phyloP scores from a whole-genome alignment of 1,139 yeast species.

The Hemisphaericaspora lyxosophila region DNA sequence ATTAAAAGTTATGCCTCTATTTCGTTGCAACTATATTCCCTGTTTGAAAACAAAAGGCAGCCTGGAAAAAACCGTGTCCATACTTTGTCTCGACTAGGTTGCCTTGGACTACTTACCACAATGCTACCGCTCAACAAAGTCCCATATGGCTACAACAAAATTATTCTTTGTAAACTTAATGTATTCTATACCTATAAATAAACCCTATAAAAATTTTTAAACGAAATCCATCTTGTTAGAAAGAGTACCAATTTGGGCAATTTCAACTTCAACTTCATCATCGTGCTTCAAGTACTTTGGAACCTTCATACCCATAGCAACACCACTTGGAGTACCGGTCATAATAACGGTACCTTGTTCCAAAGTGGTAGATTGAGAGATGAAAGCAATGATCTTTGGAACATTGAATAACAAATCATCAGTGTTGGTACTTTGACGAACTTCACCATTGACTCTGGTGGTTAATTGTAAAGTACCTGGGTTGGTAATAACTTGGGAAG shows the following conservation, averaged over 20 bases:
- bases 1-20: too few species aligned
- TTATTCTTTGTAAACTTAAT: neutral
- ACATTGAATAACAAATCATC: constrained; percentile 51
- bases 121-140: too few species aligned
- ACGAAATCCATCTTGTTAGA: constrained; percentile 29
- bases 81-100: too few species aligned
- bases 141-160: neutral
- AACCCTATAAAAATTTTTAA: constrained; percentile 5
- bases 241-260: constrained; percentile 47
- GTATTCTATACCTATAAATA: constrained; percentile 4
- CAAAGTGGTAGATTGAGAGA: constrained; percentile 52
- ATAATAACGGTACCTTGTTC: constrained; percentile 50
- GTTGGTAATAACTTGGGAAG: constrained; percentile 29
- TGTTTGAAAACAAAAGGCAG: too few species aligned
- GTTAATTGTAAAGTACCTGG: constrained; percentile 44
- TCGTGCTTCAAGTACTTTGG: constrained; percentile 46
- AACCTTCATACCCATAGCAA: constrained; percentile 43
- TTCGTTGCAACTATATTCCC: too few species aligned
- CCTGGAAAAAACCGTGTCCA: too few species aligned
- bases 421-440: constrained; percentile 41
- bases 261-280: constrained; percentile 42
- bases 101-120: too few species aligned
- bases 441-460: constrained; percentile 23
- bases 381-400: constrained; percentile 42
- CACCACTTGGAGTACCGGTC: constrained; percentile 58